Base-by-base conservation (phyloP, 2,329 filamentous ascomycete genomes). In the Lachnellula occidentalis region DNA sequence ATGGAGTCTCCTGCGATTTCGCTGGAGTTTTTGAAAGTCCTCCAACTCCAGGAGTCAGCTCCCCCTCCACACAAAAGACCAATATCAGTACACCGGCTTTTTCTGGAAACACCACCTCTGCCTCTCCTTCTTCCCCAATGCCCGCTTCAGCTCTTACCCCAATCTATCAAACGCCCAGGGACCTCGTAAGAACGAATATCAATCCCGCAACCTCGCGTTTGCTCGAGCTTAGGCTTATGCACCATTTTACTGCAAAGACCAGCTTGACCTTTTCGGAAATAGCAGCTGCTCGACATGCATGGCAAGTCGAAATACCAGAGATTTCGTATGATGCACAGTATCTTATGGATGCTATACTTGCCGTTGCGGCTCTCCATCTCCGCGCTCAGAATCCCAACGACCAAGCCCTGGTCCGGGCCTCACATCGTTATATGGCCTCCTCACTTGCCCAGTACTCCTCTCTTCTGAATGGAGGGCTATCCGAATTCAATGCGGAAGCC, bases 1-100 rank as follows among this genome's bases (percentile, higher is more conserved):
- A 87, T 70, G 83, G 82, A 62, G 83, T 86, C 37, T 68, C 74
- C 34, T 87, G 83, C 70, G 83, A 87, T 67, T 87, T 86, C 64
- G 80, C 83, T 61, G 75, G 76, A 58, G 14, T 31, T 34, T 61
- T 61, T 15, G 46, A 61, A 59, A 37, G 64, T 59, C 19, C 62
- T 45, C 15, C n/a, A 8, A 48, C 49, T 11, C 34, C 50, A 5
- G 19, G 14, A 27, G 11, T 22, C 34, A 22, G 15, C 27, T 22
- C 49, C 51, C 39, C 22, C 52, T 31, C n/a, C 31, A 14, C 17
- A 43, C 19, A 17, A 41, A 5, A 67, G 71, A 50, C 50, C 55
- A 48, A 19, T 11, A 21, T 9, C 9, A 53, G 43, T 46, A 53
- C 53, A 8, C 12, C 37, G 39, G 54, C 50, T 4, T 58, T 50